Percentiles rank a stretch among this genome's conserved stretches.
These are phyloP conservation scores for Rhodotorula sp. DNA, from an alignment of 1,284 basidiomycete species.

Conservation along the genomic window DNA sequence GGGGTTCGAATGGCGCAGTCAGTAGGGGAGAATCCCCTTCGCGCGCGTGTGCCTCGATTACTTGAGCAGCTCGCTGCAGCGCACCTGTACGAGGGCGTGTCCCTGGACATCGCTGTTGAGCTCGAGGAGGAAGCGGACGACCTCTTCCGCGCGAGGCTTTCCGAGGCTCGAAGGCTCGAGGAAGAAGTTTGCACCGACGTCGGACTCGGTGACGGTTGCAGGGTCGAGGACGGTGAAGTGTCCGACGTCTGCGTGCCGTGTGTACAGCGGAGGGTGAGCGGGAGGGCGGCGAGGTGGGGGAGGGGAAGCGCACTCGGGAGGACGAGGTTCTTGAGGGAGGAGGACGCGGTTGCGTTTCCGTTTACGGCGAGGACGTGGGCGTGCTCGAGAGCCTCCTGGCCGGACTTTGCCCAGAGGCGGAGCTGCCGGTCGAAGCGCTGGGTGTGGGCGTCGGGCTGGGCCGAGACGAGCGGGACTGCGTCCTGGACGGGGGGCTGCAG, in stretches of 20 bases:
- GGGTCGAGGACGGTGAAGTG: constrained; percentile 85
- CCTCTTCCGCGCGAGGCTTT: constrained; percentile 75
- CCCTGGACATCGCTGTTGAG: constrained; percentile 86
- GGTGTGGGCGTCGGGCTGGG: constrained; percentile 75
- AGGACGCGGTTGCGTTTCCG: constrained; percentile 75
- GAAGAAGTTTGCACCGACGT: constrained; percentile 96
- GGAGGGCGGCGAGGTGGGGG: not conserved
- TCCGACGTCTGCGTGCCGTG: constrained; percentile 65
- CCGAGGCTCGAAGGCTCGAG: constrained; percentile 76
- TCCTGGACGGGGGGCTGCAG: constrained; percentile 34
- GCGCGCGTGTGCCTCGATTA: not conserved
- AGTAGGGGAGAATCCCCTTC: not conserved
- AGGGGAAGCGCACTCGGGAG: constrained; percentile 64
- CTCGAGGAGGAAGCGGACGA: constrained; percentile 74
- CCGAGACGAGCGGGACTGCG: constrained; percentile 12
- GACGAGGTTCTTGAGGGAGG: constrained; percentile 91
- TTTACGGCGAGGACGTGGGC: constrained; percentile 79
- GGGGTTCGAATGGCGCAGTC: not conserved
- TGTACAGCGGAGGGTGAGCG: not conserved
- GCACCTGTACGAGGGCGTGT: constrained; percentile 57
- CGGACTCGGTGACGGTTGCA: constrained; percentile 63
- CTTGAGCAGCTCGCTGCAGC: constrained; percentile 40
- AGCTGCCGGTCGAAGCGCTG: constrained; percentile 89
- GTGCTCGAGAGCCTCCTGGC: constrained; percentile 86
- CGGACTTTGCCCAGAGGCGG: constrained; percentile 89